These are phyloP conservation scores for Physaria fendleri DNA, from an alignment of 345 rosid species.

Conservation along the genomic window DNA sequence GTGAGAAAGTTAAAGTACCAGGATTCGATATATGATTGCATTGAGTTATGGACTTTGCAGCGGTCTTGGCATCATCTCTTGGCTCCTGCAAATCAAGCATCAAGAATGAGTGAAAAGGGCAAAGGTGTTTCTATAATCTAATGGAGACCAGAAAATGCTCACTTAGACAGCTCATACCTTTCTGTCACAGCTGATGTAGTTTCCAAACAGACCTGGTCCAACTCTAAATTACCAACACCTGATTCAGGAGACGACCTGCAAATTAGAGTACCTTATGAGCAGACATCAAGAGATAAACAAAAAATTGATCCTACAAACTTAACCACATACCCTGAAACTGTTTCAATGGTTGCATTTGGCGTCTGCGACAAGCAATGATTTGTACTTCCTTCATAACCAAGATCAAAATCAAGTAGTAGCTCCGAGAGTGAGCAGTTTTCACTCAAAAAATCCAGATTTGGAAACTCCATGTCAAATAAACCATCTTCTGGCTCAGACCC, in stretches of 20 bases:
- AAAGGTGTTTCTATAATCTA: background rate
- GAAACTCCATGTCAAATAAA: constrained; percentile 56
- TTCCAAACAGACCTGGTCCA: constrained; percentile 35
- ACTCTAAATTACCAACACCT: constrained; percentile 32
- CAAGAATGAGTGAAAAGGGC: background rate
- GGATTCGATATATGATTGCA: constrained; percentile 50
- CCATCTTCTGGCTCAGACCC: constrained; percentile 59
- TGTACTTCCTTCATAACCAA: constrained; percentile 39
- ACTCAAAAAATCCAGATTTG: constrained; percentile 53
- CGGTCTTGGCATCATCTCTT: constrained; percentile 38
- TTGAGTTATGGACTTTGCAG: constrained; percentile 43
- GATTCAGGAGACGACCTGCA: constrained; percentile 48
- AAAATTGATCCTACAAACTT: background rate
- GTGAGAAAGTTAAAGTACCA: constrained; percentile 27
- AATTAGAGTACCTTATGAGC: constrained; percentile 5
- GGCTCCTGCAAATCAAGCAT: constrained; percentile 36
- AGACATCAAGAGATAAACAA: background rate
- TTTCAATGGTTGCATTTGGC: constrained; percentile 16
- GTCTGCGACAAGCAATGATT: background rate
- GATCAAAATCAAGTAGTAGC: constrained; percentile 61
- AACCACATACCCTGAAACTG: constrained; percentile 37
- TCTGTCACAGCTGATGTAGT: constrained; percentile 40
- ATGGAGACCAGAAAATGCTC: background rate
- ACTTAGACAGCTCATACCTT: constrained; percentile 38
- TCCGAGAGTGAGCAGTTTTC: constrained; percentile 59